These are phyloP conservation scores for Akebia trifoliata DNA, from an alignment of 164 flowering plant genomes.

Conservation along the genomic window DNA sequence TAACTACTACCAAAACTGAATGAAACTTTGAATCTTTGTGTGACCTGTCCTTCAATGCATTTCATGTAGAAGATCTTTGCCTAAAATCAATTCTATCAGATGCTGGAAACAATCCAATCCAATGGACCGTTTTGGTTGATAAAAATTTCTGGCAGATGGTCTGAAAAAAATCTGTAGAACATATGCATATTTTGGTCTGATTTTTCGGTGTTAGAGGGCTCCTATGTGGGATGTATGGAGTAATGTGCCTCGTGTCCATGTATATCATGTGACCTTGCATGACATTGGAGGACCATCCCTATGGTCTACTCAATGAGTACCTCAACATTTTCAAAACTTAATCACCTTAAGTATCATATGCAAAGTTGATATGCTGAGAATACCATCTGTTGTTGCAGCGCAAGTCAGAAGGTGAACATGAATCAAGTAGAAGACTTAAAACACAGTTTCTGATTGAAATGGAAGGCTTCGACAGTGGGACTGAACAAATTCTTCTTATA, in stretches of 20 bases:
- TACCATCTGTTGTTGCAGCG: conserved; percentile 51
- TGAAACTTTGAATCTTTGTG: too few relatives aligned
- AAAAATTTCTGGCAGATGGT: neutral
- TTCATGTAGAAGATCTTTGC: neutral
- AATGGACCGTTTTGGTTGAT: neutral
- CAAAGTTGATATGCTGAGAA: conserved; percentile 11
- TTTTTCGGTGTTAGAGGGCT: neutral
- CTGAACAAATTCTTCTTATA: conserved; percentile 89
- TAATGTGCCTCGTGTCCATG: neutral
- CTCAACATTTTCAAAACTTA: neutral
- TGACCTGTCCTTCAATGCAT: neutral
- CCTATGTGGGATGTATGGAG: neutral
- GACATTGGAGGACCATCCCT: neutral
- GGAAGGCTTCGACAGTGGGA: conserved; percentile 99
- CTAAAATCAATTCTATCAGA: conserved; percentile 3
- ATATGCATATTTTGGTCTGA: neutral
- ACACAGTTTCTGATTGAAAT: conserved; percentile 98
- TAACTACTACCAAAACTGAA: too few relatives aligned
- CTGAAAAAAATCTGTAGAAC: neutral
- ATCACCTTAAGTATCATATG: neutral
- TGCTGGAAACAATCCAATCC: neutral
- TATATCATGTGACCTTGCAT: neutral
- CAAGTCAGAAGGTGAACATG: conserved; percentile 99
- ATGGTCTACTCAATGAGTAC: neutral
- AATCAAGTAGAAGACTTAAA: conserved; percentile 91